A percentile compares a stretch with the other conserved stretches of the same genome.
These are phyloP conservation scores for Coccomyxa sp. DNA, from an alignment of 139 green algal species.

Conservation along the genomic window DNA sequence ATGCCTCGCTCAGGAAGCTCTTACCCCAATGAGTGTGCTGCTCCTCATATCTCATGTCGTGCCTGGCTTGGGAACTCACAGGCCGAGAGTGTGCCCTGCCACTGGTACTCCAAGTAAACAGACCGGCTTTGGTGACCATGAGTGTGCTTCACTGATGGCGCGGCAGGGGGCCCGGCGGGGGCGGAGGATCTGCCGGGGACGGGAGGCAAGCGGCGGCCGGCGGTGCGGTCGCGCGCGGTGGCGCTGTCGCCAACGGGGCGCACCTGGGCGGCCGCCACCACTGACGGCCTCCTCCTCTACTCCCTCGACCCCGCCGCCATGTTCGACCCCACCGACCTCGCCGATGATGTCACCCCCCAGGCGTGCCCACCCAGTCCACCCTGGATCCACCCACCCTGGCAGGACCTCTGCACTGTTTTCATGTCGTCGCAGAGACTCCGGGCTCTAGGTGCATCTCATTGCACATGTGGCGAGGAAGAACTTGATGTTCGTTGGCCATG, in stretches of 20 bases:
- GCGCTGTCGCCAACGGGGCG: slow-evolving; percentile 80
- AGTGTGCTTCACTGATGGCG: background rate
- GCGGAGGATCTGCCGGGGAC: slow-evolving; percentile 36
- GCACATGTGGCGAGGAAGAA: too few species aligned
- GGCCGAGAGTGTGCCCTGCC: too few species aligned
- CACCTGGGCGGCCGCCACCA: slow-evolving; percentile 84
- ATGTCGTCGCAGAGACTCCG: background rate
- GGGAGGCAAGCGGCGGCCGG: slow-evolving; percentile 20
- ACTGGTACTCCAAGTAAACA: too few species aligned
- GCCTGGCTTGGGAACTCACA: too few species aligned
- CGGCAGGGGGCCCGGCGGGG: slow-evolving; percentile 20
- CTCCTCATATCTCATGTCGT: too few species aligned
- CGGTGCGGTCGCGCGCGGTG: slow-evolving; percentile 54
- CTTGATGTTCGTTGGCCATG: too few species aligned
- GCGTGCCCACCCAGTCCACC: slow-evolving; percentile 29
- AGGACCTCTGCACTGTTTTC: background rate
- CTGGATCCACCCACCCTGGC: background rate
- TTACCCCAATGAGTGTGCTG: too few species aligned
- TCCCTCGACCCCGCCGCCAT: slow-evolving; percentile 62
- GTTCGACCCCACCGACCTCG: slow-evolving; percentile 96
- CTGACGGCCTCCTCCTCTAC: slow-evolving; percentile 90
- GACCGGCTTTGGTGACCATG: too few species aligned
- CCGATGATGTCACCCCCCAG: slow-evolving; percentile 82
- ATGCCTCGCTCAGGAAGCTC: too few species aligned
- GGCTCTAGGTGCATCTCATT: too few species aligned